Evolutionary conservation across 2,329 filamentous ascomycete species (phyloP), one percentile per base, ranked within the genome.

Genomic region (Fusarium sarcochroum): DNA sequence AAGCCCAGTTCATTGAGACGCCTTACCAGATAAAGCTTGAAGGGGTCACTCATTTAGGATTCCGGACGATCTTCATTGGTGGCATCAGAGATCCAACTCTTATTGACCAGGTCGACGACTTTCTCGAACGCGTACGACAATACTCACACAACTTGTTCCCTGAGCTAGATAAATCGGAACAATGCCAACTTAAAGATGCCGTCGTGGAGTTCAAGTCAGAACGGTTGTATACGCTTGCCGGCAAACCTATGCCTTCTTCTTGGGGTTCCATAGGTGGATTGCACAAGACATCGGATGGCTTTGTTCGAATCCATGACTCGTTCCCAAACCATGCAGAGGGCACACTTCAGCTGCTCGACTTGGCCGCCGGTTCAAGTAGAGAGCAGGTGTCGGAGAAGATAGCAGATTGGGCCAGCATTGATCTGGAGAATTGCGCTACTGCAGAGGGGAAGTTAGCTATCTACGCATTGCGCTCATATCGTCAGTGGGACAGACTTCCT

Each of bases 171-270:
- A 60, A 71, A 50, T 57, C 58, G 1, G 69, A 73, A 7, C 48
- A 68, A 4, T 85, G 79, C 63, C 76, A 82, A 2, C 75, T 80
- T 0, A 75, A 80, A 21, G 83, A 86, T 63, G 85, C 86, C 1
- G 74, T 78, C 8, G 71, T 82, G 5, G 86, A 89, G 63, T 89
- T 87, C 75, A 81, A 82, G 21, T 87, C 85, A 0, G 85, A 88
- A 63, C 75, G 81, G 2, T 73, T 87, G 2, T 86, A 86, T 57
- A 75, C 74, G 0, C 72, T 89, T 5, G 73, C 82, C 23, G 80
- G 78, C 5, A 72, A 77, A n/a, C 71, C 77, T 2, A 30, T 75
- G 0, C 69, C 74, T 1, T 75, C 78, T 0, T 51, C 76, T 0
- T 83, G 80, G 76, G 81, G 80, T 1, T 74, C 79, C 1, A 80